These are phyloP conservation scores for Onygenales sp. DNA, from an alignment of 2,329 filamentous ascomycete species.

Conservation along the genomic window DNA sequence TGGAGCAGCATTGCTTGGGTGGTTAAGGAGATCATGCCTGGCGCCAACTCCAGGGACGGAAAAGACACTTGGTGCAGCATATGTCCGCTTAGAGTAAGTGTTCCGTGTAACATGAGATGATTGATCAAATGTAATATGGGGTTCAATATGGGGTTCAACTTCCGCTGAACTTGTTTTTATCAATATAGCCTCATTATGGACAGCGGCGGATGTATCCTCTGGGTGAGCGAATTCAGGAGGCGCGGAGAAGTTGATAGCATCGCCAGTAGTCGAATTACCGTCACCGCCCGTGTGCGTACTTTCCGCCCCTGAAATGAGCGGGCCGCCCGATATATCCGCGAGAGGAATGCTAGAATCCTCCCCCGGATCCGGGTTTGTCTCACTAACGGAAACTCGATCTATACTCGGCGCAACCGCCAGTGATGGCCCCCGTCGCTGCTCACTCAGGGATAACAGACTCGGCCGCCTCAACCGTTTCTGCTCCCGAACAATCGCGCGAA, in stretches of 20 bases:
- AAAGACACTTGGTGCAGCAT: slow-evolving; percentile 20
- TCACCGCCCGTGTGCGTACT: background rate
- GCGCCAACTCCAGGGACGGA: slow-evolving; percentile 28
- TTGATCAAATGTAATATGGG: slow-evolving; percentile 9
- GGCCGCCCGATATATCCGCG: background rate
- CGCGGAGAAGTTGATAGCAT: background rate
- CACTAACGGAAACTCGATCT: background rate
- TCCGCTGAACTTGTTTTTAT: background rate
- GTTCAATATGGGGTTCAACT: too few relatives aligned
- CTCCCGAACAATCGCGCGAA: slow-evolving; percentile 43
- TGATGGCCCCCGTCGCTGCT: too few relatives aligned
- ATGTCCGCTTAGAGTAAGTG: slow-evolving; percentile 10
- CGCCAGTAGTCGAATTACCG: background rate
- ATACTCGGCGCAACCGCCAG: background rate
- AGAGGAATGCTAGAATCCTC: background rate
- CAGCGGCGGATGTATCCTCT: background rate
- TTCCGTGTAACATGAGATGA: slow-evolving; percentile 21
- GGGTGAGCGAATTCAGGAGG: background rate
- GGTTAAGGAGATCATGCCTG: slow-evolving; percentile 24
- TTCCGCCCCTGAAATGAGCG: background rate
- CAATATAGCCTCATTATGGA: background rate
- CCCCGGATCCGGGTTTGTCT: background rate
- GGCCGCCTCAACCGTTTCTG: slow-evolving; percentile 4
- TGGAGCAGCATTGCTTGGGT: slow-evolving; percentile 19
- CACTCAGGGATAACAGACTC: slow-evolving; percentile 4